Base-by-base conservation (phyloP, 2,329 filamentous ascomycete genomes). In the Aspergillus sp. region DNA sequence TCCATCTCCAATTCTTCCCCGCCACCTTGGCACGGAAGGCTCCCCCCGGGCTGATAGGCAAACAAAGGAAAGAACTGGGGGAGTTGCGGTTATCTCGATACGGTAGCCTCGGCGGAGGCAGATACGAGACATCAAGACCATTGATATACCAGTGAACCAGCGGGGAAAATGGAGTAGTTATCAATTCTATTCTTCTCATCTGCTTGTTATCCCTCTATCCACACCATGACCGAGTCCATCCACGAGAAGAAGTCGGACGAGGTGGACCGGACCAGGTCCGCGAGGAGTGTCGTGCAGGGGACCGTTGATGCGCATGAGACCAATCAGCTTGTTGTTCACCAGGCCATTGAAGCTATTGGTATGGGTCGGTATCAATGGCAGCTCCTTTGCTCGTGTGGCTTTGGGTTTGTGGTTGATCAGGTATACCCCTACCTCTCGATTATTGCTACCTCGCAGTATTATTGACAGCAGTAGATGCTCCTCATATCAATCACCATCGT, bases 321-420 rank as follows among this genome's bases (percentile, higher is more conserved):
- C n/a, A 46, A 54, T 7, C 23, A 54, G 9, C 38, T 54, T 3
- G 52, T 47, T 7, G 52, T 46, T 11, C 38, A 60, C 31, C 46
- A 54, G 23, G 61, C 61, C 3, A 57, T 63, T 15, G 41, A 61
- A 11, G 19, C 48, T 6, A 63, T 63, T 19, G 61, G 61, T 3
- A 61, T 63, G 57, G 61, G 61, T 19, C 48, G 49, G 9, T 63
- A 61, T 19, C 61, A 63, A 34, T 61, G 57, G 57, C 48, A 58
- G 23, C 22, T 63, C 7, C 41, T 58, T 6, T 30, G 50, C 7
- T 46, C 54, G 13, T 61, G 54, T 31, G 54, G 61, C 4, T 63
- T 63, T 45, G 61, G 61, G 9, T 63, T 53, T 17, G 28, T 61
- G 25, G 58, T 53, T 22, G 61, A 63, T 31, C 53, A 63, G 49